These are phyloP conservation scores for Candida boleticola DNA, from an alignment of 805 yeast genomes.

Conservation along the genomic window DNA sequence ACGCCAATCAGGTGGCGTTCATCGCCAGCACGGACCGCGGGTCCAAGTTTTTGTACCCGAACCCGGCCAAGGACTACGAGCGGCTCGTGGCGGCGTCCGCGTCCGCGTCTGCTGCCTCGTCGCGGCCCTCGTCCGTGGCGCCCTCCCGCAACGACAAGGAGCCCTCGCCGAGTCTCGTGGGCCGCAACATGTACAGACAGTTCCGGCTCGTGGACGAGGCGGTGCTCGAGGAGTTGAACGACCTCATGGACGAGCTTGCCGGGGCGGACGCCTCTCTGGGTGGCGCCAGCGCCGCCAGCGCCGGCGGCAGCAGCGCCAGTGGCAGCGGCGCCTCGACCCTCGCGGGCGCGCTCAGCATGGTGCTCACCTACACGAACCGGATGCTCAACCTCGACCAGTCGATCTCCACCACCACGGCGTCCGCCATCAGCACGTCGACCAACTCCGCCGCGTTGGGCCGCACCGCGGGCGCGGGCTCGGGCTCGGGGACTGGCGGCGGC, in stretches of 20 bases:
- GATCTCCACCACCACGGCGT: constrained; percentile 43
- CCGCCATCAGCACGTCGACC: constrained; percentile 41
- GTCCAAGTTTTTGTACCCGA: constrained; percentile 70
- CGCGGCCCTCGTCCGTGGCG: constrained; percentile 1
- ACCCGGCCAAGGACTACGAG: constrained; percentile 20
- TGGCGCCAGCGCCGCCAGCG: constrained; percentile 16
- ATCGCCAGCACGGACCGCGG: constrained; percentile 73
- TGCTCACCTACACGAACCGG: constrained; percentile 76
- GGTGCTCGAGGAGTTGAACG: constrained; percentile 57
- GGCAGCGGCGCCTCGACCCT: constrained; percentile 34
- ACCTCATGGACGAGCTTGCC: constrained; percentile 29
- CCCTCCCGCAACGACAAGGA: no score
- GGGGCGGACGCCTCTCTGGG: constrained; percentile 7
- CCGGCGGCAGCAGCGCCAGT: constrained; percentile 14
- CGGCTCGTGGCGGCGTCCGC: constrained; percentile 3
- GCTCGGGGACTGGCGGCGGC: constrained; percentile 7
- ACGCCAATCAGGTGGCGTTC: constrained; percentile 79
- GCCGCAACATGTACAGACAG: constrained; percentile 77
- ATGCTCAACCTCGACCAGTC: constrained; percentile 49
- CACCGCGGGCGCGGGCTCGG: constrained; percentile 9
- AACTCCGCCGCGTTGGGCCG: constrained; percentile 16
- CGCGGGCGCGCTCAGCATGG: constrained; percentile 79
- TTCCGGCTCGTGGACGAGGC: constrained; percentile 77
- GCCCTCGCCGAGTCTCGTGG: constrained; percentile 30
- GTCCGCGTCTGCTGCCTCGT: constrained; percentile 3